phyloP scores from a whole-genome alignment of 139 green algal genomes.

The Chlorella sorokiniana region DNA sequence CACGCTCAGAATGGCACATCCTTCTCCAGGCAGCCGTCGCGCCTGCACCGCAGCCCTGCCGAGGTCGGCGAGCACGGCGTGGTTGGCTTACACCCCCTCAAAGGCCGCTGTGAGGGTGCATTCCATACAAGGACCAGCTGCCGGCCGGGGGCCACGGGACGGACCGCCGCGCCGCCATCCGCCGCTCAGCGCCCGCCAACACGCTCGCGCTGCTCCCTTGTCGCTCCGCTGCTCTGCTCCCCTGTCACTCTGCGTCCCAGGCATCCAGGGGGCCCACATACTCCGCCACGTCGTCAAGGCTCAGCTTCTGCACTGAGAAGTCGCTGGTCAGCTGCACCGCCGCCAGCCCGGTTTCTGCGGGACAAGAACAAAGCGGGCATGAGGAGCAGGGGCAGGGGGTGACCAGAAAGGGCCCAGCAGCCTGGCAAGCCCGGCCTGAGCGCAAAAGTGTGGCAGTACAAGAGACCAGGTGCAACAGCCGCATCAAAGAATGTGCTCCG shows the following conservation, averaged over 20 bases:
- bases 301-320: slow-evolving; percentile 63
- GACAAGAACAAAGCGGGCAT: neutral
- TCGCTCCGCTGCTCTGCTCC: neutral
- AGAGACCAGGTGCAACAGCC: no score
- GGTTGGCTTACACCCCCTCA: no score
- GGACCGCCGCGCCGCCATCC: no score
- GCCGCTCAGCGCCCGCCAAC: no score
- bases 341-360: slow-evolving; percentile 46
- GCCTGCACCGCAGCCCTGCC: no score
- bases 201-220: neutral
- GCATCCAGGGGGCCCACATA: slow-evolving; percentile 43
- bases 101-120: no score
- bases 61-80: no score
- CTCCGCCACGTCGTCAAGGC: slow-evolving; percentile 74
- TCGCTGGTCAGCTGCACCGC: slow-evolving; percentile 75
- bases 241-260: slow-evolving; percentile 5
- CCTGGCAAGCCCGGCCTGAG: neutral
- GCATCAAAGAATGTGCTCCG: no score
- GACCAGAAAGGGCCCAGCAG: neutral
- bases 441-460: neutral
- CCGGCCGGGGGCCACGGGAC: no score
- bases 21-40: no score
- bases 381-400: neutral
- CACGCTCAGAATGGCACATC: no score
- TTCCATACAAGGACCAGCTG: no score